Evolutionary conservation across 805 yeast species (phyloP).

Genomic region (Blastobotrys peoriensis): DNA sequence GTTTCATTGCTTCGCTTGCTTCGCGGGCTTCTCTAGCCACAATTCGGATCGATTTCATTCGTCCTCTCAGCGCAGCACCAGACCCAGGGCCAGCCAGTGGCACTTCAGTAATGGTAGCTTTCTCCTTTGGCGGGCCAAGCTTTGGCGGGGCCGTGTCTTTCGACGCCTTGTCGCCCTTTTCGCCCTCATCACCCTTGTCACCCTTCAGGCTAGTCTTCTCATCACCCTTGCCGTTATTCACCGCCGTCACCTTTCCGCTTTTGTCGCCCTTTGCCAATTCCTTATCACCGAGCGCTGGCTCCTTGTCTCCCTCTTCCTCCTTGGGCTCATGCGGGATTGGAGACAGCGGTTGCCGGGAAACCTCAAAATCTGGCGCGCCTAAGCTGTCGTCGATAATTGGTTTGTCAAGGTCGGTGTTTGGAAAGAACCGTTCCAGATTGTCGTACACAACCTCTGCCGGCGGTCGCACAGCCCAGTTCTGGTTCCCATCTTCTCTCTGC

Average conservation of each 20-base stretch:
- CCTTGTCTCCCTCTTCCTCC: conserved; percentile 1
- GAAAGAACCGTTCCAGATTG: conserved; percentile 87
- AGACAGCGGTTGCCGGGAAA: conserved; percentile 9
- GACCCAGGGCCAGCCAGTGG: no score
- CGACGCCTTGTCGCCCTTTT: not conserved
- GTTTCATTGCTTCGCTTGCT: conserved; percentile 46
- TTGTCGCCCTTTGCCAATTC: not conserved
- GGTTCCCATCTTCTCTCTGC: conserved; percentile 7
- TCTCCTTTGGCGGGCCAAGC: not conserved
- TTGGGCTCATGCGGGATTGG: conserved; percentile 18
- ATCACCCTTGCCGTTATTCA: not conserved
- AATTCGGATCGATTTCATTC: conserved; percentile 87
- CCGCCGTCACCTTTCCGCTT: not conserved
- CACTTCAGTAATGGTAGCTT: no score
- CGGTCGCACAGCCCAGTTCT: conserved; percentile 73
- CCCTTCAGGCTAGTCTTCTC: not conserved
- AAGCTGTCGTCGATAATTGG: conserved; percentile 72
- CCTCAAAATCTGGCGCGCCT: conserved; percentile 22
- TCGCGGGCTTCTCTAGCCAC: conserved; percentile 89
- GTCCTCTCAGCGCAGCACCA: conserved; percentile 18
- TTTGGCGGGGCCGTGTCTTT: not conserved
- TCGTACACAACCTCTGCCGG: conserved; percentile 91
- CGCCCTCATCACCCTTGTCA: not conserved
- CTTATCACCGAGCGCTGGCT: not conserved
- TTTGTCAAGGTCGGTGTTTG: conserved; percentile 84